Conservation (phyloP, 2,329 filamentous ascomycete genomes). For the Fusarium praegraminearum region DNA sequence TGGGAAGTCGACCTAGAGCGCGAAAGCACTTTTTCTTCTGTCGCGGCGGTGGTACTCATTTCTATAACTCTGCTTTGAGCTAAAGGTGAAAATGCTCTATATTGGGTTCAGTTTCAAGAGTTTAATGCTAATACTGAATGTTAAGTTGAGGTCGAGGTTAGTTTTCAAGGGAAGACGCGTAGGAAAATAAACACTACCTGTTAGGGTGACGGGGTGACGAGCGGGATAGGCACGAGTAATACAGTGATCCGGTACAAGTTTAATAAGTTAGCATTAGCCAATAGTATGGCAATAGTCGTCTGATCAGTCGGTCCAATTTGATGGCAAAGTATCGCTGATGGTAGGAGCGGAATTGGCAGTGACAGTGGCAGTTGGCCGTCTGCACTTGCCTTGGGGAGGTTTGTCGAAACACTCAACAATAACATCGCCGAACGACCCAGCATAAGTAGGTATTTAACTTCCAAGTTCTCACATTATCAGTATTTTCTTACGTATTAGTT, state of each 20-base stretch:
- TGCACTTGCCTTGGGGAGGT: neutral
- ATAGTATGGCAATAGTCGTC: neutral
- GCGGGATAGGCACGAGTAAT: neutral
- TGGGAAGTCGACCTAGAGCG: neutral
- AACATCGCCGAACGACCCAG: neutral
- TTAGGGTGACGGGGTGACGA: neutral
- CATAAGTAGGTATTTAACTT: neutral
- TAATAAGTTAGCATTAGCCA: neutral
- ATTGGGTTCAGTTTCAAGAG: neutral
- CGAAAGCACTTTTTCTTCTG: neutral
- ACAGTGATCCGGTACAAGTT: neutral
- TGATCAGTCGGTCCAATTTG: neutral
- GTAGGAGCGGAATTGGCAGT: neutral
- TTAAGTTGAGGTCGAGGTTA: neutral
- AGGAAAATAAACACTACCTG: neutral
- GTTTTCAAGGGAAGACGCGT: neutral
- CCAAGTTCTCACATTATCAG: neutral
- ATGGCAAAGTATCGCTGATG: neutral
- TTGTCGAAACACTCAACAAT: neutral
- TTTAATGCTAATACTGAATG: neutral
- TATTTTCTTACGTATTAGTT: neutral
- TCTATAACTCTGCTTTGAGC: neutral
- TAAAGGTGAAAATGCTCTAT: neutral
- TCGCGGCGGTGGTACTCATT: constrained; percentile 7
- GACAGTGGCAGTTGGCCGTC: neutral